phyloP scores from a whole-genome alignment of 257 asterid species.

The Fraxinus quadrangulata region DNA sequence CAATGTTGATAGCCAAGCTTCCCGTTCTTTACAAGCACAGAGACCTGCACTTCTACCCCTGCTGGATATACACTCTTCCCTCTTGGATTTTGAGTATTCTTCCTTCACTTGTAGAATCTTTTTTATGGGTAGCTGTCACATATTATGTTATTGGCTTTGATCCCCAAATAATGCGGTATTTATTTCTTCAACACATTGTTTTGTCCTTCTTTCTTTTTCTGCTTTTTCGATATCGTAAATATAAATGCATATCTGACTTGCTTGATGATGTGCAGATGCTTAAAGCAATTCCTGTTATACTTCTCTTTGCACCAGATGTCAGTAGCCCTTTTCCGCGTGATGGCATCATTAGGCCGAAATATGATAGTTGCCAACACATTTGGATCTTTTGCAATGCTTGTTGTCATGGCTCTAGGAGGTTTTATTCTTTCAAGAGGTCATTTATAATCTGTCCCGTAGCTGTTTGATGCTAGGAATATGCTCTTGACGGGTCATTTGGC shows the following conservation, averaged over 20 bases:
- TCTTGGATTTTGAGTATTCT: constrained; percentile 85
- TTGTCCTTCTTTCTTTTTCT: background rate
- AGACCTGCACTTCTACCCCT: constrained; percentile 77
- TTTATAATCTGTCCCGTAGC: background rate
- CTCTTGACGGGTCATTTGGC: background rate
- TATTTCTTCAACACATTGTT: background rate
- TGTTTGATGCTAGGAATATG: background rate
- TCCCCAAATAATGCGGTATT: constrained; percentile 71
- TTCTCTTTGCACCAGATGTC: constrained; percentile 88
- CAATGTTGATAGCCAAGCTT: constrained; percentile 77
- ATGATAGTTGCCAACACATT: constrained; percentile 88
- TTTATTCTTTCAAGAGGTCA: constrained; percentile 83
- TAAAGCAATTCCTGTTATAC: constrained; percentile 63
- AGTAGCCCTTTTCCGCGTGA: constrained; percentile 76
- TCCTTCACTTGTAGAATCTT: constrained; percentile 63
- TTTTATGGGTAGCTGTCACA: constrained; percentile 75
- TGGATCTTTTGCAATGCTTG: constrained; percentile 84
- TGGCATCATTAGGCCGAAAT: constrained; percentile 82
- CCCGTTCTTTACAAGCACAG: constrained; percentile 91
- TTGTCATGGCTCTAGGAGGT: constrained; percentile 88
- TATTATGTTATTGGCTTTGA: constrained; percentile 88
- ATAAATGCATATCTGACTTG: constrained; percentile 24
- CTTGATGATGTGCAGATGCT: constrained; percentile 52
- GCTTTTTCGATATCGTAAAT: background rate
- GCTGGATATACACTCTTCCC: constrained; percentile 87